Evolutionary conservation across 2,329 filamentous ascomycete genomes (phyloP).

Genomic region (Stachybotrys echinatus): DNA sequence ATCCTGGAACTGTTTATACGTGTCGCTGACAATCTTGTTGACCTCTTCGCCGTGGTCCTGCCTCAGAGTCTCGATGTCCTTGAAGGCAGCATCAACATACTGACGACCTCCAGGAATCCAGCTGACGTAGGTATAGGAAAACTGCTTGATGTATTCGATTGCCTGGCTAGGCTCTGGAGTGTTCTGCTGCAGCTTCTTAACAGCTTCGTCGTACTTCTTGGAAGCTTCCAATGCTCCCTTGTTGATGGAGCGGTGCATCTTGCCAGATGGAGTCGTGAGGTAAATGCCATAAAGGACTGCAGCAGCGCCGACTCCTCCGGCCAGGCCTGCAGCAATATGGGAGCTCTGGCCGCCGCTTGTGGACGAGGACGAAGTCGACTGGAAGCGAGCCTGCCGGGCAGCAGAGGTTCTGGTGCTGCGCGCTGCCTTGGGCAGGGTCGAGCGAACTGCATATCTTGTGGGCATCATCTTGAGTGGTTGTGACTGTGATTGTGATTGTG

Average conservation of each 20-base stretch:
- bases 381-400: conserved; percentile 28
- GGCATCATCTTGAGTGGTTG: conserved; percentile 21
- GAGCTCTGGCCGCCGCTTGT: conserved; percentile 16
- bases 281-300: conserved; percentile 37
- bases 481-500: too few relatives aligned
- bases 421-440: conserved; percentile 18
- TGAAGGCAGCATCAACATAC: conserved; percentile 65
- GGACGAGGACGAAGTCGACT: conserved; percentile 30
- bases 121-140: conserved; percentile 62
- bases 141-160: conserved; percentile 58
- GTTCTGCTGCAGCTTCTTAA: conserved; percentile 54
- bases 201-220: conserved; percentile 54
- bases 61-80: conserved; percentile 64
- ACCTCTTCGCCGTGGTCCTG: conserved; percentile 65
- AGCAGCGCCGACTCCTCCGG: conserved; percentile 38
- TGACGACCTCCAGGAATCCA: conserved; percentile 66
- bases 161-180: conserved; percentile 64
- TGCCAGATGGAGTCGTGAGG: conserved; percentile 37
- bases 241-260: conserved; percentile 34
- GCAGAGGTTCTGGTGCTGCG: conserved; percentile 16
- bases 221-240: conserved; percentile 49
- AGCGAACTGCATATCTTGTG: conserved; percentile 21
- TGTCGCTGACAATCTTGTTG: conserved; percentile 60
- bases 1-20: conserved; percentile 62
- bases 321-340: conserved; percentile 33